Percentiles rank a stretch among this genome's conserved stretches.
Conservation (phyloP, 2,329 filamentous ascomycete species). For the Westerdykella aurantiaca region DNA sequence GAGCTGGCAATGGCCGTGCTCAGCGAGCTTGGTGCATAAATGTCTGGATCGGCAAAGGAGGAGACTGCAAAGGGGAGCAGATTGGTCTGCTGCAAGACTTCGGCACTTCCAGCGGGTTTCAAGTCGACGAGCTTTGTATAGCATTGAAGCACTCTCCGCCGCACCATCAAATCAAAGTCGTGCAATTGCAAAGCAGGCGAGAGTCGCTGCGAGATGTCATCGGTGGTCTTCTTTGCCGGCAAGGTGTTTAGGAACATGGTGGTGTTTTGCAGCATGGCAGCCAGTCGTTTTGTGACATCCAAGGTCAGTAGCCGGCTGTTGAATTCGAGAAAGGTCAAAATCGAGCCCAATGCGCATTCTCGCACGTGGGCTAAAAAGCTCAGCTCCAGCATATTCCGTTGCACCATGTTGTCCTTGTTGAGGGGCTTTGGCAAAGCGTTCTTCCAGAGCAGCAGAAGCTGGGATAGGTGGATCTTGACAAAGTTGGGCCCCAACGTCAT, state of each 20-base stretch:
- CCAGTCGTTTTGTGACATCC: constrained; percentile 88
- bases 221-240: constrained; percentile 74
- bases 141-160: constrained; percentile 86
- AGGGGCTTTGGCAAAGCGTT: constrained; percentile 92
- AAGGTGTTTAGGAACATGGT: constrained; percentile 81
- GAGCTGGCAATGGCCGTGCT: constrained; percentile 89
- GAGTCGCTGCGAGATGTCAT: constrained; percentile 78
- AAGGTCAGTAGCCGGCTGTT: constrained; percentile 87
- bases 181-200: constrained; percentile 81
- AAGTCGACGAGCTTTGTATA: constrained; percentile 87
- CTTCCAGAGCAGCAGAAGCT: constrained; percentile 91
- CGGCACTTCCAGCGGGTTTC: constrained; percentile 76
- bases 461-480: constrained; percentile 95
- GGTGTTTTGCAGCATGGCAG: constrained; percentile 91
- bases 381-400: constrained; percentile 78
- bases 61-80: constrained; percentile 83
- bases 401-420: constrained; percentile 82
- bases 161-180: constrained; percentile 89
- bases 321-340: constrained; percentile 87
- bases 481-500: constrained; percentile 98
- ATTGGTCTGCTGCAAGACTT: constrained; percentile 85
- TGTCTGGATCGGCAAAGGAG: constrained; percentile 87
- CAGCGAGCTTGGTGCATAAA: constrained; percentile 75
- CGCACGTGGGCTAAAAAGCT: constrained; percentile 92
- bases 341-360: constrained; percentile 87